Conservation (phyloP, 2,329 filamentous ascomycete genomes). For the Colletotrichum higginsianum region DNA sequence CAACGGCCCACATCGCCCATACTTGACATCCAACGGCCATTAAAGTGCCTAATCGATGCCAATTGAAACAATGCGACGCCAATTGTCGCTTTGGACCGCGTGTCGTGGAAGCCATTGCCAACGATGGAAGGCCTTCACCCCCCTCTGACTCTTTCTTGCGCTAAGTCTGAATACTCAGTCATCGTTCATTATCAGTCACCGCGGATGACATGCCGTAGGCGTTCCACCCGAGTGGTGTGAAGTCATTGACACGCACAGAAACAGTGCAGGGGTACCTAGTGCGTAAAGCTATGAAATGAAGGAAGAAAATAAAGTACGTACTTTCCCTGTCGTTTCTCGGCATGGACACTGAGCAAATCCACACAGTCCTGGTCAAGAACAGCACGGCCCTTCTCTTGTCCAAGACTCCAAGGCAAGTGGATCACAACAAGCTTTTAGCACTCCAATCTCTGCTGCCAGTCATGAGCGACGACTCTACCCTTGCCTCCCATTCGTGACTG, state of each 20-base stretch:
- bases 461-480: constrained; percentile 27
- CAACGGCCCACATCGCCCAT: constrained; percentile 21
- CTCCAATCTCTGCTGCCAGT: constrained; percentile 38
- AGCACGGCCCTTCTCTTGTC: constrained; percentile 31
- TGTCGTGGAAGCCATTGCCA: too few species aligned
- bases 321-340: constrained; percentile 25
- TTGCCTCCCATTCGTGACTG: constrained; percentile 31
- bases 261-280: constrained; percentile 2
- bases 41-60: constrained; percentile 34
- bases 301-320: constrained; percentile 31
- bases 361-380: constrained; percentile 29
- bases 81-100: constrained; percentile 25
- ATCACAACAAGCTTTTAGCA: constrained; percentile 43
- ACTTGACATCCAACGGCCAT: constrained; percentile 24
- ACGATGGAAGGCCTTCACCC: neutral
- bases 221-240: neutral
- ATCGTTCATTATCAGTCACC: constrained; percentile 29
- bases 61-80: constrained; percentile 23
- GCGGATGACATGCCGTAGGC: constrained; percentile 25
- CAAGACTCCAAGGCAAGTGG: constrained; percentile 37
- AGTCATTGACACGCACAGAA: neutral
- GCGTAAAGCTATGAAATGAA: constrained; percentile 18
- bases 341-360: constrained; percentile 17
- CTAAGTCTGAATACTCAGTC: constrained; percentile 14
- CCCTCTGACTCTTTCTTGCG: neutral